Conservation (phyloP, 345 rosid genomes). For the Erodium maritimum region DNA sequence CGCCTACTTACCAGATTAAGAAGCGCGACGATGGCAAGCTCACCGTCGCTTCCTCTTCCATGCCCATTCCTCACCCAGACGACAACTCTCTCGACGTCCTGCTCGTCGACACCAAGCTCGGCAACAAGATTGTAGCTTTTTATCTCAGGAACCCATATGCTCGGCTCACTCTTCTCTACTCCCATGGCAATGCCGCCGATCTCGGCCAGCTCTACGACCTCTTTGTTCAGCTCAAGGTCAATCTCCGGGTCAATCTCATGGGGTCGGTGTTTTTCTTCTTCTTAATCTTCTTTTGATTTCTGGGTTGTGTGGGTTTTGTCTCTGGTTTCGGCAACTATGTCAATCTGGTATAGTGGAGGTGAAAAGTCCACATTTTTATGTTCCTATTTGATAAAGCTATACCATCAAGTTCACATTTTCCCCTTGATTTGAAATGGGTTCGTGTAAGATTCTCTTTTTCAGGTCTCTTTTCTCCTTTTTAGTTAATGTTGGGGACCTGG, state of each 20-base stretch:
- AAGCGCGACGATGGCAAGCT: slow-evolving; percentile 54
- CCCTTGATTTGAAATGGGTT: neutral
- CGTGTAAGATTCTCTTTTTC: no score
- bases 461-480: no score
- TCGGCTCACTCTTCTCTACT: slow-evolving; percentile 82
- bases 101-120: slow-evolving; percentile 53
- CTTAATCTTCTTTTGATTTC: neutral
- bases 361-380: neutral
- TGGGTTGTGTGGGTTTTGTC: neutral
- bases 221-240: slow-evolving; percentile 92
- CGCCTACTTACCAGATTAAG: slow-evolving; percentile 79
- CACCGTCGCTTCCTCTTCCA: slow-evolving; percentile 48
- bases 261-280: slow-evolving; percentile 41
- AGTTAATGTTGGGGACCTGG: no score
- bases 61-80: slow-evolving; percentile 56
- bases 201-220: slow-evolving; percentile 98
- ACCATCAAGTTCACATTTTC: neutral
- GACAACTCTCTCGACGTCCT: slow-evolving; percentile 66
- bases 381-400: neutral
- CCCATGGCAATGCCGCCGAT: slow-evolving; percentile 99
- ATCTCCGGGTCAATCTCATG: slow-evolving; percentile 91
- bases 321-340: no score
- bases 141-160: slow-evolving; percentile 78
- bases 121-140: slow-evolving; percentile 83
- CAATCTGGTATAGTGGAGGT: neutral